phyloP scores from a whole-genome alignment of 1,284 basidiomycete species.

The Ceratobasidium sp. region DNA sequence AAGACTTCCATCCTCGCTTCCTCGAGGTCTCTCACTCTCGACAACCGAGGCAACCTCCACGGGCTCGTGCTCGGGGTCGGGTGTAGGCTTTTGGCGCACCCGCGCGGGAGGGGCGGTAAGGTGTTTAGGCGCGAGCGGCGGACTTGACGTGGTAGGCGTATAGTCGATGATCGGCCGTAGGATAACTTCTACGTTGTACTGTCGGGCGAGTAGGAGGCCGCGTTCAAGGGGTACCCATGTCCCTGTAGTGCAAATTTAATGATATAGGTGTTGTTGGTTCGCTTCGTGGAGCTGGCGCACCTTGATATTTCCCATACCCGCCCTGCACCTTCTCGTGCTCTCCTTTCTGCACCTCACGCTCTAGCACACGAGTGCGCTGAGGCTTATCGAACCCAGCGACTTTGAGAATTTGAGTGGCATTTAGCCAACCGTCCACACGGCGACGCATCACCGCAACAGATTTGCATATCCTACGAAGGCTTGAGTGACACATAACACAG shows the following conservation, averaged over 20 bases:
- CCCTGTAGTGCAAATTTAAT: conserved; percentile 62
- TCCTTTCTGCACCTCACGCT: conserved; percentile 98
- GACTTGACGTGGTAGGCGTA: conserved; percentile 87
- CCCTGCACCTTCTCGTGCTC: conserved; percentile 99
- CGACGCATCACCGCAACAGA: conserved; percentile 97
- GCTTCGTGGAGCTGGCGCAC: conserved; percentile 59
- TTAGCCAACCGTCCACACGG: conserved; percentile 95
- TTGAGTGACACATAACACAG: conserved; percentile 50
- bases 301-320: conserved; percentile 99
- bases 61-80: background rate
- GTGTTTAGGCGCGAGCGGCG: conserved; percentile 97
- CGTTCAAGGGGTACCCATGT: conserved; percentile 99
- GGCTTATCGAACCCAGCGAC: conserved; percentile 99
- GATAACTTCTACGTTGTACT: conserved; percentile 90
- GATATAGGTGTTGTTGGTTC: background rate
- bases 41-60: conserved; percentile 3
- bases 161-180: conserved; percentile 98
- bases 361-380: conserved; percentile 95
- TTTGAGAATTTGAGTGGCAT: conserved; percentile 99
- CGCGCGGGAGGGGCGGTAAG: conserved; percentile 73
- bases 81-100: conserved; percentile 21
- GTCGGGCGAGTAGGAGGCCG: conserved; percentile 85
- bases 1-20: conserved; percentile 84
- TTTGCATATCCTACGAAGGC: conserved; percentile 81
- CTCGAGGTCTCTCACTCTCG: conserved; percentile 53